phyloP scores from a whole-genome alignment of 2,329 filamentous ascomycete species.

The Trichoderma arundinaceum region DNA sequence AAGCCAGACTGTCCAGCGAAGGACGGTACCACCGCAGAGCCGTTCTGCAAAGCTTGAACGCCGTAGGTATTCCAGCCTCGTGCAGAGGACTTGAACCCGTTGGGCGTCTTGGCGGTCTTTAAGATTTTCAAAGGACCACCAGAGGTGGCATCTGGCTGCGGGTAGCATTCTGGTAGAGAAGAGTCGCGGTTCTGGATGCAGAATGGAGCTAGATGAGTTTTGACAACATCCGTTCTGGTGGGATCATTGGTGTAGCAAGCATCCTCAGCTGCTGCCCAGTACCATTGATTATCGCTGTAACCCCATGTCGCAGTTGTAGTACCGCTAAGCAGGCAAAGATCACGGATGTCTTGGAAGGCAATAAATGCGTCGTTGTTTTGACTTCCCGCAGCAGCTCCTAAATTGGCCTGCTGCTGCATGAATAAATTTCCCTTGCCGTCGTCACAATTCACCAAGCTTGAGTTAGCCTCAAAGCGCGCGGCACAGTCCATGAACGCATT shows the following conservation, averaged over 20 bases:
- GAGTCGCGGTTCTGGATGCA: slow-evolving; percentile 31
- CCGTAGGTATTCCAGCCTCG: slow-evolving; percentile 32
- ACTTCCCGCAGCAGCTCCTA: slow-evolving; percentile 5
- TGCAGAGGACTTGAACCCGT: slow-evolving; percentile 25
- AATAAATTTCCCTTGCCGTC: slow-evolving; percentile 25
- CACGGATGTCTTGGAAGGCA: slow-evolving; percentile 28
- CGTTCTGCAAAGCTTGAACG: slow-evolving; percentile 29
- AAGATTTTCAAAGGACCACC: slow-evolving; percentile 27
- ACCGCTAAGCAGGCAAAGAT: slow-evolving; percentile 30
- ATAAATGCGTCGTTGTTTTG: slow-evolving; percentile 28
- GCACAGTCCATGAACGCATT: slow-evolving; percentile 22
- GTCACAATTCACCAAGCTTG: slow-evolving; percentile 27
- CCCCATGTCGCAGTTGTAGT: slow-evolving; percentile 29
- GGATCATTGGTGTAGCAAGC: slow-evolving; percentile 22
- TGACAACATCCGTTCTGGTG: slow-evolving; percentile 20
- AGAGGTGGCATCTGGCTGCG: slow-evolving; percentile 17
- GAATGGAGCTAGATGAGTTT: slow-evolving; percentile 23
- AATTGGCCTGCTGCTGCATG: slow-evolving; percentile 31
- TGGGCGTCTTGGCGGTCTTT: slow-evolving; percentile 25
- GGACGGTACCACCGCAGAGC: slow-evolving; percentile 30
- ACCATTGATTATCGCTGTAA: slow-evolving; percentile 32
- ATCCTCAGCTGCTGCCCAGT: slow-evolving; percentile 27
- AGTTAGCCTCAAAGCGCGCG: slow-evolving; percentile 20
- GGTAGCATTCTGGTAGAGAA: slow-evolving; percentile 27
- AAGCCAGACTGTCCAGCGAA: slow-evolving; percentile 28